Base-by-base conservation (phyloP, 352 stramenopile species). In the Phytophthora agathidicida region DNA sequence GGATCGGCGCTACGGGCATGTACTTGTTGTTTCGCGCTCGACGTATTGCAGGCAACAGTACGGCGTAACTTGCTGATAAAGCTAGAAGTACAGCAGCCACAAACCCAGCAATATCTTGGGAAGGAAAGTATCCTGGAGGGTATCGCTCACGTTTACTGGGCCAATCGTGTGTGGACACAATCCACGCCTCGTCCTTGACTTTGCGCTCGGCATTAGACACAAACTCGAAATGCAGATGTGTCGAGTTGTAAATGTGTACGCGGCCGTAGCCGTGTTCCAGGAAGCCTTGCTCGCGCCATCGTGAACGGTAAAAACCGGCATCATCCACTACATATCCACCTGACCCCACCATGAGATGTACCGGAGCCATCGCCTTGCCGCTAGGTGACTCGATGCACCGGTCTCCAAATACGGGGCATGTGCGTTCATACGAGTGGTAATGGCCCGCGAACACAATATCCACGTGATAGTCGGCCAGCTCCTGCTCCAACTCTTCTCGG, bases 381-480 rank as follows among this genome's bases (percentile, higher is more conserved):
- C 51, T 63, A 0, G 67, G 52, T 14, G 67, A 68, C 17, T 73
- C 60, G 22, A 65, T 65, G 32, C 74, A 83, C n/a, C 60, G 59
- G 37, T 77, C 63, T 17, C 77, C 65, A 51, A 82, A 84, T 23
- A 89, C 77, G 5, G 77, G 60, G 20, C 73, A 86, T 10, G 77
- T 88, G 41, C 77, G 77, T 39, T 88, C 80, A 48, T 89, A 89
- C 41, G 73, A 76, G 49, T 88, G 80, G 20, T 80, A 75, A 51
- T 89, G 80, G 37, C 77, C 77, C 8, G 75, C 51, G 32, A 86
- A 88, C 14, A 89, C 78, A 9, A 83, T 51, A 48, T 89, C 77
- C 10, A 89, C 75, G 31, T 71, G 66, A 22, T 85, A 80, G 37
- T 77, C 59, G 2, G 60, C 60, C n/a, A 86, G 48, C 36, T 85